Percentiles rank a stretch among this genome's conserved stretches.
Evolutionary conservation across 805 yeast species (phyloP).

Genomic region (Candida hispaniensis): DNA sequence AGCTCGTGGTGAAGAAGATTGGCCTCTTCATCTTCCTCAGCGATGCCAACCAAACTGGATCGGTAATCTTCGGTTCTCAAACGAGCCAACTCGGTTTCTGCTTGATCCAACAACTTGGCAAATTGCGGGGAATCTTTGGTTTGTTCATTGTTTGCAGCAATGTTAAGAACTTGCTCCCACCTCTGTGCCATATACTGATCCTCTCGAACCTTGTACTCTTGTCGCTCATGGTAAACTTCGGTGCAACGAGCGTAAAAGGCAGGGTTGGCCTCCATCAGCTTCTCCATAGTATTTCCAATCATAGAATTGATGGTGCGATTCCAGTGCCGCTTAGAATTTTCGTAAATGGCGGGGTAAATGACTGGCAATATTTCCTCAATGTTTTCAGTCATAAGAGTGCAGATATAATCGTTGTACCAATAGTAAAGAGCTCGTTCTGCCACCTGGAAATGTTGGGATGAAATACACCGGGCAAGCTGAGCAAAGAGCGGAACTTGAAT

Average conservation of each 20-base stretch:
- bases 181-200: conserved; percentile 46
- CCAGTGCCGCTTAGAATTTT: conserved; percentile 77
- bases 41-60: conserved; percentile 6
- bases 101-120: conserved; percentile 14
- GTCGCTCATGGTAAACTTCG: conserved; percentile 68
- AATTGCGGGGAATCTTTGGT: conserved; percentile 13
- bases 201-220: conserved; percentile 57
- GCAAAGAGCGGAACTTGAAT: conserved; percentile 89
- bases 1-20: no score
- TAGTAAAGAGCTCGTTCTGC: conserved; percentile 88
- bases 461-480: conserved; percentile 85
- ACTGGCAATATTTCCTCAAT: conserved; percentile 90
- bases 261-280: conserved; percentile 88
- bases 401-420: conserved; percentile 92
- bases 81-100: conserved; percentile 14
- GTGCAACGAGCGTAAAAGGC: conserved; percentile 86
- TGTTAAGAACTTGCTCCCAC: conserved; percentile 44
- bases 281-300: conserved; percentile 83
- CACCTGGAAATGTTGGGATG: conserved; percentile 94
- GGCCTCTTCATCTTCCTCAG: conserved; percentile 11
- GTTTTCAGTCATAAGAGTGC: conserved; percentile 74
- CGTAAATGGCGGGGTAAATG: conserved; percentile 80
- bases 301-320: conserved; percentile 84
- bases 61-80: conserved; percentile 11
- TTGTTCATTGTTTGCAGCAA: conserved; percentile 13